Base-by-base conservation (phyloP, 257 asterid species). In the Paulownia fortunei region DNA sequence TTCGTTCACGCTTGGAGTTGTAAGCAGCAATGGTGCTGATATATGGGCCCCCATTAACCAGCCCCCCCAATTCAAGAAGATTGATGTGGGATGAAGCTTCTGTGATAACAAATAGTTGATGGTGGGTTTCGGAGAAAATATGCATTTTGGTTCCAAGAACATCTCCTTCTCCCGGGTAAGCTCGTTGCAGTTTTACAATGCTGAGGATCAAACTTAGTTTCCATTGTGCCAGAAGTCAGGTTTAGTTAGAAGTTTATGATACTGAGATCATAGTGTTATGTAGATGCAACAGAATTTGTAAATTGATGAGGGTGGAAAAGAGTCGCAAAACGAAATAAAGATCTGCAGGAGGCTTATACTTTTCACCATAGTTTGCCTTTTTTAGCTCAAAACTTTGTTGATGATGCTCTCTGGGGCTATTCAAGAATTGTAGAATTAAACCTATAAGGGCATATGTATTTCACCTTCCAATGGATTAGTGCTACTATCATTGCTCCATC, bases 1-100 rank as follows among this genome's bases (percentile, higher is more conserved):
- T 73, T 84, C 93, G 0, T 88, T 79, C 44, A 89, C 96, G 0
- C 34, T 21, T 16, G 97, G 96, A 55, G 92, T 91, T 36, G 92
- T 80, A 1, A 82, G 89, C 78, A 88, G 97, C 87, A 94, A 94
- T 46, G 99, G 99, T 44, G 99, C 99, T 0, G 98, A 94, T 84
- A 94, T 94, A 36, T 94, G 99, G 99, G 97, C 98, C 10, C 99
- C 99, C 15, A 87, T 87, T 30, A 76, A 85, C 89, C 19, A 51
- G 71, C 61, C 83, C 68, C 86, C 59, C 49, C 32, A 82, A 64
- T 67, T 80, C 75, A 19, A 84, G 73, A 63, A 86, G 77, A 61
- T 42, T 19, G 37, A 72, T 47, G 63, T 72, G 64, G 8, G 86
- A 80, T 41, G 82, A 73, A 63, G 77, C 52, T 23, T 86, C 85